Percentiles rank a stretch among this genome's conserved stretches.
Conservation (phyloP, 2,329 filamentous ascomycete species). For the Diaporthe aspalathi region DNA sequence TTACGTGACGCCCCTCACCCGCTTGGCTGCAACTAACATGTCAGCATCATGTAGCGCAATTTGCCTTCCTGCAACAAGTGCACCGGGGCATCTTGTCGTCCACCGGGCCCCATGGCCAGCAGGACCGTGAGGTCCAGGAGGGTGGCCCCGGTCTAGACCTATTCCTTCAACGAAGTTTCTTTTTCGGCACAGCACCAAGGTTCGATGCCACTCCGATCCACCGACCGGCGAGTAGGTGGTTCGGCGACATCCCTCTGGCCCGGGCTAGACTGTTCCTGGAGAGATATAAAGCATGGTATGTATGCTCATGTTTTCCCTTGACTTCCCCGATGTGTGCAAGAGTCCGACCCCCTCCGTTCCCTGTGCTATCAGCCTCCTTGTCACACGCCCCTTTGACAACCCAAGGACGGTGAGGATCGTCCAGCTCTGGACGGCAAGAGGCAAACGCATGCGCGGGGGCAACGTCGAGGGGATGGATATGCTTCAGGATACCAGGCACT, state of each 20-base stretch:
- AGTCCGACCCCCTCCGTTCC: not conserved
- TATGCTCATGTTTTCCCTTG: not conserved
- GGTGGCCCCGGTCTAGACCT: slow-evolving; percentile 45
- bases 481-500: not conserved
- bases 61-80: slow-evolving; percentile 48
- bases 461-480: not conserved
- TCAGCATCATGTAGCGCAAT: slow-evolving; percentile 34
- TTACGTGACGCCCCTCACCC: not conserved
- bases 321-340: not conserved
- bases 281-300: slow-evolving; percentile 40
- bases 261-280: slow-evolving; percentile 41
- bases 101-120: slow-evolving; percentile 32
- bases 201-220: slow-evolving; percentile 37
- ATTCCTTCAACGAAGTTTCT: slow-evolving; percentile 47
- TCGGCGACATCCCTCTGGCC: slow-evolving; percentile 37
- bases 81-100: slow-evolving; percentile 45
- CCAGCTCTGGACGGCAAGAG: not conserved
- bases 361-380: not conserved
- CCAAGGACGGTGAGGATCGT: not conserved
- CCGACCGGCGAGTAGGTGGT: slow-evolving; percentile 15
- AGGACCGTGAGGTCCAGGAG: slow-evolving; percentile 43
- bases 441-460: not conserved
- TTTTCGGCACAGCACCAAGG: slow-evolving; percentile 46
- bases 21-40: slow-evolving; percentile 3
- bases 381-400: no score